Evolutionary conservation across 2,329 filamentous ascomycete genomes (phyloP), one percentile per base, ranked within the genome.

Genomic region (Venturia effusa): DNA sequence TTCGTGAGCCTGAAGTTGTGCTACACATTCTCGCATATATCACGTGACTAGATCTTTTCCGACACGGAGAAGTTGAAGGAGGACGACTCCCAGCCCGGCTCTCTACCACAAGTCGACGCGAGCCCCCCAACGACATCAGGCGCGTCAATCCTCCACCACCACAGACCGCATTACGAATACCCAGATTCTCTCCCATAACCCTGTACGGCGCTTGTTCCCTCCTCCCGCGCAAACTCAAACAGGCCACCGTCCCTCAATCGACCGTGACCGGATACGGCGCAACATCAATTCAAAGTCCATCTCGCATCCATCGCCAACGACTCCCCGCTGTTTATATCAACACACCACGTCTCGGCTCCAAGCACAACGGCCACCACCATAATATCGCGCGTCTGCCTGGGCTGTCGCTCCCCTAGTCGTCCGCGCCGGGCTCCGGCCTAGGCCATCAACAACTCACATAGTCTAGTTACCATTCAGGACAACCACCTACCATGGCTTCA

Each of bases 391-490:
- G 51, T 57, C 51, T 57, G 51, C 51, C 51, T 57, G n/a, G 19
- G 8, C 19, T 57, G 51, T 57, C 30, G 17, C 30, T 6, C 30
- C 34, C 27, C 30, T n/a, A 3, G 10, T n/a, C 6, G 6, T 27
- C 51, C 61, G 24, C 39, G 61, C 61, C 61, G 30, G 61, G 61
- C 61, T 62, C 40, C 24, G 61, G 61, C 61, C 61, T 62, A 27
- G 61, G 61, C 61, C 51, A 57, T 57, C 1, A 34, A 57, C 51
- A 57, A n/a, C 30, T 37, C 30, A 13, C 30, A 57, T 34, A 57
- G 7, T 57, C 7, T 51, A 15, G 51, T 34, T n/a, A 19, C 15
- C 27, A 57, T 57, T n/a, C 15, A 57, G 27, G 37, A 45, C n/a
- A 51, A 17, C 24, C 43, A n/a, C 39, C 13, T 55, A 61, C 10